Evolutionary conservation across 257 asterid genomes (phyloP).

Genomic region (Eustoma russellianum): DNA sequence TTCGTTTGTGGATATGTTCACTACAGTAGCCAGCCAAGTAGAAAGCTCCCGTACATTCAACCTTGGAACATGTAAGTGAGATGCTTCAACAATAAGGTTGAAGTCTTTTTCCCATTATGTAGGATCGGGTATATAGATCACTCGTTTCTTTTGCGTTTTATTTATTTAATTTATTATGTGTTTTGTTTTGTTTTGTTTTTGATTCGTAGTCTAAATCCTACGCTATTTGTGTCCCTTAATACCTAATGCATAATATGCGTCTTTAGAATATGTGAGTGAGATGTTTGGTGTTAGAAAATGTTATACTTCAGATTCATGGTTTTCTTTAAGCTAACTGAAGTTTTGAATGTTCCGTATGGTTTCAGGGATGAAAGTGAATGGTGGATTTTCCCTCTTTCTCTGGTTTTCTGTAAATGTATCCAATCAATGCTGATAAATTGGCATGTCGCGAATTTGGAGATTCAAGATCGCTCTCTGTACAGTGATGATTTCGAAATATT

Average conservation of each 20-base stretch:
- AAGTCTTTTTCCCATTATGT: too few species aligned
- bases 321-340: neutral
- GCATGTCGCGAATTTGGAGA: conserved; percentile 94
- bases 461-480: conserved; percentile 90
- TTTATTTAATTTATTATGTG: too few species aligned
- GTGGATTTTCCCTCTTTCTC: conserved; percentile 95
- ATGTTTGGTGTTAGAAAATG: neutral
- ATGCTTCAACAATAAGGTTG: too few species aligned
- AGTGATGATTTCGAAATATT: conserved; percentile 80
- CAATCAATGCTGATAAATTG: conserved; percentile 85
- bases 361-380: conserved; percentile 98
- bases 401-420: conserved; percentile 75
- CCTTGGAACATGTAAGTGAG: conserved; percentile 90
- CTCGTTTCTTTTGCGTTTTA: too few species aligned
- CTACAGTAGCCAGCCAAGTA: conserved; percentile 57
- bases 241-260: too few species aligned
- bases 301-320: neutral
- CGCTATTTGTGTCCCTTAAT: too few species aligned
- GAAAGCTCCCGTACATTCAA: conserved; percentile 61
- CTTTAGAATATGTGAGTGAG: conserved; percentile 83
- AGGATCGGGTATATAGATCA: too few species aligned
- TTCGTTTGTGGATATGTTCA: conserved; percentile 70
- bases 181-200: too few species aligned
- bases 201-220: too few species aligned
- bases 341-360: neutral